Evolutionary conservation across 352 stramenopile genomes (phyloP).

Genomic region (Phytophthora megakarya): DNA sequence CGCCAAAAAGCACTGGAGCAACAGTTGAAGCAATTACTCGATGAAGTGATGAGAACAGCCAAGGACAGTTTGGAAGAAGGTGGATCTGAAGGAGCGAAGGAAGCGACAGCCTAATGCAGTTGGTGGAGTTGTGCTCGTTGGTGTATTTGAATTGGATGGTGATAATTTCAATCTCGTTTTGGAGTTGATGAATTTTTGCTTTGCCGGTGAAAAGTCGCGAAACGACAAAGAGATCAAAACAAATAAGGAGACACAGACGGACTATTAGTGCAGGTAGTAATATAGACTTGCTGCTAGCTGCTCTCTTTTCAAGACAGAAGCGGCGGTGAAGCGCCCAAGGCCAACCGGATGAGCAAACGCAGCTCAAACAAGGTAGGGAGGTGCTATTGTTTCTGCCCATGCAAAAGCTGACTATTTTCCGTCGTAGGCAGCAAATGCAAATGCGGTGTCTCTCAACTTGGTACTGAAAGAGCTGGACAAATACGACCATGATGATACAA

Average conservation of each 20-base stretch:
- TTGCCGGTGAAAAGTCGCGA: slow-evolving; percentile 49
- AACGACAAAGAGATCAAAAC: slow-evolving; percentile 26
- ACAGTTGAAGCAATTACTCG: slow-evolving; percentile 50
- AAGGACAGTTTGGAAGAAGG: slow-evolving; percentile 4
- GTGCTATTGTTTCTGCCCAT: not conserved
- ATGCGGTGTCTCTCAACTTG: slow-evolving; percentile 58
- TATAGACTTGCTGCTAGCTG: not conserved
- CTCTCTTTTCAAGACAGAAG: not conserved
- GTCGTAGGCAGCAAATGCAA: slow-evolving; percentile 29
- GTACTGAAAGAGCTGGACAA: slow-evolving; percentile 65
- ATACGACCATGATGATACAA: slow-evolving; percentile 50
- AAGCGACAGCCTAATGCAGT: slow-evolving; percentile 27
- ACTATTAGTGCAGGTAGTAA: not conserved
- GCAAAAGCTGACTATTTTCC: slow-evolving; percentile 9
- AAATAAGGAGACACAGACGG: slow-evolving; percentile 23
- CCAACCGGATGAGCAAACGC: slow-evolving; percentile 53
- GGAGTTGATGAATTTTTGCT: slow-evolving; percentile 15
- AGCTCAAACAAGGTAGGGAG: slow-evolving; percentile 47
- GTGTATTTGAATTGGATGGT: slow-evolving; percentile 27
- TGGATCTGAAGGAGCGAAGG: slow-evolving; percentile 4
- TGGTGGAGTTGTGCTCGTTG: slow-evolving; percentile 8
- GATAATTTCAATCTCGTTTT: slow-evolving; percentile 15
- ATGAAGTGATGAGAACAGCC: slow-evolving; percentile 30
- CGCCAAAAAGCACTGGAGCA: slow-evolving; percentile 65
- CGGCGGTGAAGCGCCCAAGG: not conserved